phyloP scores from a whole-genome alignment of 768 basidiomycete genomes.

The Mycena capillaripes region DNA sequence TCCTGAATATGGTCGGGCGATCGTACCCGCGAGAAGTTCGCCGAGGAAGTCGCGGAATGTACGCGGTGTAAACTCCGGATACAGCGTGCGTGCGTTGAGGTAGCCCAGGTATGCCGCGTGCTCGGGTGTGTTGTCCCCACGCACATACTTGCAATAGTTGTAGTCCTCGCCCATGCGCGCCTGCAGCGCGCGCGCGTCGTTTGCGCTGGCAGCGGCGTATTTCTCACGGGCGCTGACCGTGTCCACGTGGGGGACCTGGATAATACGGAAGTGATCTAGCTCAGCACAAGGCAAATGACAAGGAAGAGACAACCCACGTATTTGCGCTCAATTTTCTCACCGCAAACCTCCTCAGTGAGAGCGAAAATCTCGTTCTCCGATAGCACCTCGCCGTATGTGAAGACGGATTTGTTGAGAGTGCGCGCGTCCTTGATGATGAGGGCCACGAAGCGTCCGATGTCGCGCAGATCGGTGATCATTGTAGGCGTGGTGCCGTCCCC shows the following conservation, averaged over 20 bases:
- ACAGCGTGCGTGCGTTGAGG: constrained; percentile 46
- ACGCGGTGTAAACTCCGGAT: constrained; percentile 41
- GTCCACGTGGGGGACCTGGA: constrained; percentile 14
- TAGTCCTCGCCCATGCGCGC: constrained; percentile 31
- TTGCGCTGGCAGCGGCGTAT: no score
- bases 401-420: constrained; percentile 47
- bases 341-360: constrained; percentile 38
- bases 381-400: constrained; percentile 43
- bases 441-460: constrained; percentile 45
- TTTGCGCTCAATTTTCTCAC: constrained; percentile 38
- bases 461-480: constrained; percentile 40
- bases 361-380: constrained; percentile 41
- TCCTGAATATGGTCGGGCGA: not conserved
- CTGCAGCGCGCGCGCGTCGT: not conserved
- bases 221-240: constrained; percentile 5
- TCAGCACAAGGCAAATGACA: not conserved
- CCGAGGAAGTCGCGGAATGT: constrained; percentile 16
- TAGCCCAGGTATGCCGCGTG: constrained; percentile 40
- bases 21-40: constrained; percentile 23
- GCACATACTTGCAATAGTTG: constrained; percentile 40
- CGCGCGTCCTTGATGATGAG: constrained; percentile 48
- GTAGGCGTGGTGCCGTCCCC: constrained; percentile 36
- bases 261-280: not conserved
- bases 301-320: constrained; percentile 4
- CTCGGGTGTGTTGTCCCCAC: constrained; percentile 46